Base-by-base conservation (phyloP, 768 basidiomycete genomes). In the Suillus fuscotomentosus region DNA sequence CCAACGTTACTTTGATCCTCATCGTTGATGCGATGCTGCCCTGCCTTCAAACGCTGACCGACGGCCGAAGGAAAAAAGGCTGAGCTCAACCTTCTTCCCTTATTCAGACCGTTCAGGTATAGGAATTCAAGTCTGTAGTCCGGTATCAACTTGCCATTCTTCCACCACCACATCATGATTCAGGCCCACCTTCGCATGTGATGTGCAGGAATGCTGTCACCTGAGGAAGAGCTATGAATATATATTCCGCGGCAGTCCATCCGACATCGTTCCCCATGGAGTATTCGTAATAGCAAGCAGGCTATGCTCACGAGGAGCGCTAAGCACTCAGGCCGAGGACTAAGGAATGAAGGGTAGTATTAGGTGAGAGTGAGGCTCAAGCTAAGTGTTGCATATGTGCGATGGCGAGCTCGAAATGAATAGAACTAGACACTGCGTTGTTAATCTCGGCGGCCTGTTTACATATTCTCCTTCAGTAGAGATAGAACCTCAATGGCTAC, bases 181-280 rank as follows among this genome's bases (percentile, higher is more conserved):
- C 31, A 31, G 31, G 31, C 31, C 31, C 31, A 31, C 31, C 31
- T 31, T 31, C 5, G 6, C 31, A 31, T 31, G 31, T 89, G 61
- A 89, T 76, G 69, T 83, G 86, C 63, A 87, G 81, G 67, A 85
- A 81, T 2, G 81, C 75, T 0, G 88, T 91, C n/a, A n/a, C 0
- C 69, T 88, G 87, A 5, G 90, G 60, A 92, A 81, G 14, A 91
- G 75, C 70, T 90, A 89, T 0, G 86, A 84, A 72, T 86, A 90
- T 2, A 78, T n/a, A 43, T 43, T 47, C n/a, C 5, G n/a, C 22
- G 45, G n/a, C n/a, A 13, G n/a, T 47, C n/a, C 45, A 3, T n/a
- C 22, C n/a, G 45, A 22, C 11, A 22, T 22, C 43, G 43, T 4
- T 45, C 11, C n/a, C 11, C 6, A 24, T 50, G 5, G 48, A 4